These are phyloP conservation scores for Calcarisporium arbuscula DNA, from an alignment of 2,329 filamentous ascomycete genomes.

Conservation along the genomic window DNA sequence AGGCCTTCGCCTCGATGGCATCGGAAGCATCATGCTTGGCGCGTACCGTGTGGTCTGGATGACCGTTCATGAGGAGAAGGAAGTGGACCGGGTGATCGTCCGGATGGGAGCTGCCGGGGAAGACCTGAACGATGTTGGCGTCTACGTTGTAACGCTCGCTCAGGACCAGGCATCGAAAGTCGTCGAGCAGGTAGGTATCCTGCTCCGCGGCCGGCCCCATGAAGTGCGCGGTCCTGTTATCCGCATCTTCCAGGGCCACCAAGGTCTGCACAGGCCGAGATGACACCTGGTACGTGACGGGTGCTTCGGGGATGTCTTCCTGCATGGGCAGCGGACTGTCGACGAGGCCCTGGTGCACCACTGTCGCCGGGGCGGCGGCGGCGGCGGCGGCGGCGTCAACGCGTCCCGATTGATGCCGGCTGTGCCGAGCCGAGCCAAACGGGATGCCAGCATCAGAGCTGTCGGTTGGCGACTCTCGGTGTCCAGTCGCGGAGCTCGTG, in stretches of 20 bases:
- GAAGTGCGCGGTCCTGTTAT: slow-evolving; percentile 35
- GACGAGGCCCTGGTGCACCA: slow-evolving; percentile 20
- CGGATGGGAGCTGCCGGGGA: slow-evolving; percentile 24
- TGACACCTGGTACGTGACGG: background rate
- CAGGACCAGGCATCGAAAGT: slow-evolving; percentile 39
- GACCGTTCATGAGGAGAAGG: slow-evolving; percentile 35
- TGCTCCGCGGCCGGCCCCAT: slow-evolving; percentile 40
- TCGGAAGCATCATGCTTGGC: slow-evolving; percentile 32
- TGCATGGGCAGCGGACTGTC: slow-evolving; percentile 7
- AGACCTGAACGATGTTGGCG: slow-evolving; percentile 37
- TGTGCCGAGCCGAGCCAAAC: background rate
- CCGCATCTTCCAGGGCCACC: slow-evolving; percentile 38
- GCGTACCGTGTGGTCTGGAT: slow-evolving; percentile 34
- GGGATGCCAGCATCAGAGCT: too few species aligned
- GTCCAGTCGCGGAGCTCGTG: slow-evolving; percentile 3
- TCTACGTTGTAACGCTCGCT: slow-evolving; percentile 38
- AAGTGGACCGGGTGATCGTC: slow-evolving; percentile 39
- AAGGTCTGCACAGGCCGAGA: slow-evolving; percentile 23
- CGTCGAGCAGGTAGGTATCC: slow-evolving; percentile 38
- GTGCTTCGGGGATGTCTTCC: background rate
- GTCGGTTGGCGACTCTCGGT: too few species aligned
- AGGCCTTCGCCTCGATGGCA: slow-evolving; percentile 34
- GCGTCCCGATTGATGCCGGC: background rate
- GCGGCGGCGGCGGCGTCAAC: background rate
- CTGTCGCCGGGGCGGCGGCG: slow-evolving; percentile 10